These are phyloP conservation scores for Sideroxylon spinosum DNA, from an alignment of 179 eudicot species.

Conservation along the genomic window DNA sequence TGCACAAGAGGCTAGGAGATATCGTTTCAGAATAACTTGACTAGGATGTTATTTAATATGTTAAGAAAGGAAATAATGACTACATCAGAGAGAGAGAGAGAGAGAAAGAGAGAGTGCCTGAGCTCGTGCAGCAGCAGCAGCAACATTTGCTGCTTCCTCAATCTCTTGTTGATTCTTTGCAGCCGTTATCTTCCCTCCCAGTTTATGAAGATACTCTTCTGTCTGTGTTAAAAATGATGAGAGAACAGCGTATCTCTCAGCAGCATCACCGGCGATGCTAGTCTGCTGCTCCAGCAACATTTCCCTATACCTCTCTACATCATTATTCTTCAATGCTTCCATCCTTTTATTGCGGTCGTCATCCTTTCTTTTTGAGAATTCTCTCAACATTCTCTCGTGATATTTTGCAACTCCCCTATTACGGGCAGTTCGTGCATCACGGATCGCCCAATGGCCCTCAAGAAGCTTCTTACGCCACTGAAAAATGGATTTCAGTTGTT, in stretches of 20 bases:
- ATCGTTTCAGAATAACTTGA: neutral
- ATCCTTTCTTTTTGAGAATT: slow-evolving; percentile 89
- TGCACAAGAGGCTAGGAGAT: neutral
- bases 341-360: slow-evolving; percentile 83
- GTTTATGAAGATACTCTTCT: slow-evolving; percentile 87
- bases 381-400: slow-evolving; percentile 92
- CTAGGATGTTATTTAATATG: neutral
- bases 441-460: slow-evolving; percentile 92
- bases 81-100: slow-evolving; percentile 14
- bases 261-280: slow-evolving; percentile 87
- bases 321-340: slow-evolving; percentile 99
- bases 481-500: slow-evolving; percentile 80
- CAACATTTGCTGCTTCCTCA: slow-evolving; percentile 88
- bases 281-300: slow-evolving; percentile 98
- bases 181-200: slow-evolving; percentile 91
- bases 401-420: slow-evolving; percentile 93
- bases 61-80: neutral
- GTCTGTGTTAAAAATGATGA: slow-evolving; percentile 91
- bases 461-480: slow-evolving; percentile 97
- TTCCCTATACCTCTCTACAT: slow-evolving; percentile 90
- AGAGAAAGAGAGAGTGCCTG: slow-evolving; percentile 47
- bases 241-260: slow-evolving; percentile 80
- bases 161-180: slow-evolving; percentile 93
- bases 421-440: slow-evolving; percentile 96
- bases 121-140: slow-evolving; percentile 83